Evolutionary conservation across 345 rosid species (phyloP), one percentile per base, ranked within the genome.

Genomic region (Ceriops decandra): DNA sequence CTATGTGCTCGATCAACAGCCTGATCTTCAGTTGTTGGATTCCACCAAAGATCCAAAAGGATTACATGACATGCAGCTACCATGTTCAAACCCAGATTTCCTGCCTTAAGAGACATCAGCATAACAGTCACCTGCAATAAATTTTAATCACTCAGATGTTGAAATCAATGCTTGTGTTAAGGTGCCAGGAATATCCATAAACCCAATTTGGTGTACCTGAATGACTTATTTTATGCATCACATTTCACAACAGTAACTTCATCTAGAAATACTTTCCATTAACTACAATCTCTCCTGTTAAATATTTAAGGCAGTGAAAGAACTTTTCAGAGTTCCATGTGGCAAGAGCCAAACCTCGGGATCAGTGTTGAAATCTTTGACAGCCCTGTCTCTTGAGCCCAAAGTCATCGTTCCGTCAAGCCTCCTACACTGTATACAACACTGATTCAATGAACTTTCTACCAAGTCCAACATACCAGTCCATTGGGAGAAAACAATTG

Each of bases 41-140:
- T 93, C 99, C 97, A 93, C 99, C 99, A 93, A 49, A 88, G 95
- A 75, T 93, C 99, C 74, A 93, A 77, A 77, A 93, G 90, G 72
- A 93, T 85, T 68, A 93, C 99, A 80, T 91, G 96, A 71, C 85
- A 85, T 52, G 99, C 99, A 72, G 99, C 95, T 26, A 89, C 95
- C 99, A 93, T 93, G 69, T 93, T 93, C 80, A 93, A 84, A 69
- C 99, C 99, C 42, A 93, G 91, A 68, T 91, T 93, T 75, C 97
- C 97, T 6, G 99, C 99, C 83, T 93, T 93, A 32, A 93, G 71
- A 0, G 99, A 93, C 97, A 93, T 93, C 80, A 93, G 73, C 93
- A 93, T 93, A 65, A 89, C 97, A 9, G 80, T 76, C 35, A 91
- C 83, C 97, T 93, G 91, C 70, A 72, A 67, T 8, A 70, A 47